Base-by-base conservation (phyloP, 352 stramenopile species). In the Aphanomyces cochlioides region DNA sequence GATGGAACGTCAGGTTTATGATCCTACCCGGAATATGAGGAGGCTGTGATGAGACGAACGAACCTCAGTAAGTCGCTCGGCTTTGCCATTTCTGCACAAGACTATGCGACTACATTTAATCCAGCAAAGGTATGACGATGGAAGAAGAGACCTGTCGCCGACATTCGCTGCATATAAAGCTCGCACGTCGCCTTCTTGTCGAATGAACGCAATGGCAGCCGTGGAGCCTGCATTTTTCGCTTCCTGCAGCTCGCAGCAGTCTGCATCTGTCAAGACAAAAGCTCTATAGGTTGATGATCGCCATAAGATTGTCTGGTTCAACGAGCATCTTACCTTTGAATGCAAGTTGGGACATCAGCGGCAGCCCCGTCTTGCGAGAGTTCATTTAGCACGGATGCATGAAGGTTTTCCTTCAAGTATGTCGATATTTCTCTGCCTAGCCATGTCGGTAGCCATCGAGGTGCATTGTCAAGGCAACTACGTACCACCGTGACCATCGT, bases 401-500 rank as follows among this genome's bases (percentile, higher is more conserved):
- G 84, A 41, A 94, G 74, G 13, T 74, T 67, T 56, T 77, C 77
- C 72, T 94, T 82, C 43, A 94, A 63, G 58, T 84, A 92, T 61
- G 77, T 75, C 7, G 85, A 79, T n/a, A 94, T 83, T 36, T 83
- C 83, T 17, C 82, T 79, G 36, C 86, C 84, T 93, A 56, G 53
- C n/a, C 43, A 40, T 50, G 21, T 34, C 12, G 15, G 43, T 10
- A 17, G 15, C 17, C 12, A 72, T 21, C 28, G 28, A 28, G 28
- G 28, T 28, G 28, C 28, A 28, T 28, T 28, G 28, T 28, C 28
- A 28, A 28, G 28, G 28, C 28, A 28, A 28, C 28, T 21, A 41
- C 57, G 40, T 56, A 91, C 85, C 86, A 77, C 86, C 86, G 37
- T 94, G 86, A 34, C 86, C 86, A 53, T 94, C 86, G 72, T 90